Conservation (phyloP, 257 asterid genomes). For the Echium plantagineum region DNA sequence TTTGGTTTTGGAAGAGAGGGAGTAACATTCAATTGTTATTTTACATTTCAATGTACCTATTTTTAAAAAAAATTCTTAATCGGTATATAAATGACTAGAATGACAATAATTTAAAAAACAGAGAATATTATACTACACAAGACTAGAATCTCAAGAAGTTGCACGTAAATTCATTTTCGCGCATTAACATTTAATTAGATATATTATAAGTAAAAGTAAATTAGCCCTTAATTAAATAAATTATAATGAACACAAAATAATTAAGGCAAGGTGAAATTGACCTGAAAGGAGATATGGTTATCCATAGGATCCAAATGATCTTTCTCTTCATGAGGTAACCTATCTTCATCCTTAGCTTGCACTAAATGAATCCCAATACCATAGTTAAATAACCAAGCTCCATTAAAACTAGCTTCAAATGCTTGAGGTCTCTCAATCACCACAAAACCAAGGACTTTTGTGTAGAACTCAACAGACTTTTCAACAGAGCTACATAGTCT, state of each 20-base stretch:
- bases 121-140: too few relatives aligned
- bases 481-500: slow-evolving; percentile 48
- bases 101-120: too few relatives aligned
- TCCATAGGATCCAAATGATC: slow-evolving; percentile 58
- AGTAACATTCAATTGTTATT: too few relatives aligned
- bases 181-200: too few relatives aligned
- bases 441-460: slow-evolving; percentile 49
- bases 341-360: slow-evolving; percentile 33
- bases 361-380: slow-evolving; percentile 68
- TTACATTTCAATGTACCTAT: too few relatives aligned
- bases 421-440: slow-evolving; percentile 48
- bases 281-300: slow-evolving; percentile 68
- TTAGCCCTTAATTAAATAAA: too few relatives aligned
- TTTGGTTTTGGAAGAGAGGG: too few relatives aligned
- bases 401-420: slow-evolving; percentile 35
- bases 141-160: too few relatives aligned
- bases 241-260: background rate
- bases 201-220: too few relatives aligned
- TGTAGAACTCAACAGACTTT: slow-evolving; percentile 49
- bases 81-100: too few relatives aligned
- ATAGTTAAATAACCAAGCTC: slow-evolving; percentile 85
- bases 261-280: background rate
- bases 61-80: too few relatives aligned
- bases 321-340: slow-evolving; percentile 20
- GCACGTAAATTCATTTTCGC: too few relatives aligned